Conservation (phyloP, 495 filamentous ascomycete species). For the Choiromyces venosus region DNA sequence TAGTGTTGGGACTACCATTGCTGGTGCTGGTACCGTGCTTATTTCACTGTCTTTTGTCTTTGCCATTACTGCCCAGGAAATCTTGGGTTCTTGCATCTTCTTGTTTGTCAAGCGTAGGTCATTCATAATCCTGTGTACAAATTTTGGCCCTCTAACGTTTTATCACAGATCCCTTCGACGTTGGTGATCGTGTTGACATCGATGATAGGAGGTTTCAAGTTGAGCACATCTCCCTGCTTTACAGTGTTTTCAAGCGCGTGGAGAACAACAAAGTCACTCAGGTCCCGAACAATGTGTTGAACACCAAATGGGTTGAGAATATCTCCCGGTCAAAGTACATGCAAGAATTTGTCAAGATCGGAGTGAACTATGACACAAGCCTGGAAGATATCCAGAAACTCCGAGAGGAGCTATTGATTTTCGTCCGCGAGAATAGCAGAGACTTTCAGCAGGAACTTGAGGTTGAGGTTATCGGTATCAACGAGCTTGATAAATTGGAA, state of each 20-base stretch:
- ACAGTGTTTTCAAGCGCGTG: constrained; percentile 83
- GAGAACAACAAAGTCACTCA: constrained; percentile 77
- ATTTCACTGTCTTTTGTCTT: constrained; percentile 94
- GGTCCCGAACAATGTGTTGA: constrained; percentile 84
- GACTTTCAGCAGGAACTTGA: constrained; percentile 85
- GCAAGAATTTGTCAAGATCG: constrained; percentile 76
- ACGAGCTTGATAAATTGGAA: constrained; percentile 80
- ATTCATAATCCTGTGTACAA: background rate
- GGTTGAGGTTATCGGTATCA: constrained; percentile 70
- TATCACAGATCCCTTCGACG: constrained; percentile 57
- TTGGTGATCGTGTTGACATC: constrained; percentile 90
- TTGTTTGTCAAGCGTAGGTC: constrained; percentile 91
- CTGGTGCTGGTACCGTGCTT: constrained; percentile 90
- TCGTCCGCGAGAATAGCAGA: constrained; percentile 80
- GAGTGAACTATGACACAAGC: constrained; percentile 73
- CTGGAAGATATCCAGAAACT: constrained; percentile 83
- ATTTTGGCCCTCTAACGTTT: background rate
- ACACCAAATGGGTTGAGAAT: constrained; percentile 89
- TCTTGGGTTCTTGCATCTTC: constrained; percentile 94
- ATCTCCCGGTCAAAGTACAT: constrained; percentile 83
- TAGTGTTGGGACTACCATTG: constrained; percentile 68
- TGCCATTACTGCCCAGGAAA: constrained; percentile 81
- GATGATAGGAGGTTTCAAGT: constrained; percentile 66
- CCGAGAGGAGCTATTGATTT: constrained; percentile 71
- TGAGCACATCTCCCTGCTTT: constrained; percentile 90